These are phyloP conservation scores for Scytalidium lignicola DNA, from an alignment of 2,329 filamentous ascomycete species.

Conservation along the genomic window DNA sequence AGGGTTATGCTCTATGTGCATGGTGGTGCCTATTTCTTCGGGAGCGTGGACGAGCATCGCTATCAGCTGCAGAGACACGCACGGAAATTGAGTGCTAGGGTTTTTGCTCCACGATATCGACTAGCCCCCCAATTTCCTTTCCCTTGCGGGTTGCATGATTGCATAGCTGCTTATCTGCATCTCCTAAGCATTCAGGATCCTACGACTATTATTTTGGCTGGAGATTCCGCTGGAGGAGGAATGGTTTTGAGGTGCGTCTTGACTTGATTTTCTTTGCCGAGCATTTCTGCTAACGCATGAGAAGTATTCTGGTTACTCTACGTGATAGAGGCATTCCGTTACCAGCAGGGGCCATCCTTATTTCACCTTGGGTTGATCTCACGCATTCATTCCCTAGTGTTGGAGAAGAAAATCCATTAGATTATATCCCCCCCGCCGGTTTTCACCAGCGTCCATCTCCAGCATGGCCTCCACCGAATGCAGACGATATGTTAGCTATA, in stretches of 20 bases:
- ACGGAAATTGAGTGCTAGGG: constrained; percentile 82
- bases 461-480: constrained; percentile 89
- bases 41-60: constrained; percentile 92
- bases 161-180: constrained; percentile 80
- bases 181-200: constrained; percentile 73
- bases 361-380: constrained; percentile 94
- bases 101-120: constrained; percentile 82
- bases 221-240: constrained; percentile 89
- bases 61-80: constrained; percentile 97
- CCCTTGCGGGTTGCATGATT: constrained; percentile 87
- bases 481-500: constrained; percentile 59
- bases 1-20: constrained; percentile 92
- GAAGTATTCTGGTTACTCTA: constrained; percentile 65
- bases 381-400: constrained; percentile 94
- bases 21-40: constrained; percentile 93
- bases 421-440: constrained; percentile 84
- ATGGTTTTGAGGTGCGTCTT: constrained; percentile 63
- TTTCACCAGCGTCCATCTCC: constrained; percentile 87
- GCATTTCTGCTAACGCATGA: constrained; percentile 14
- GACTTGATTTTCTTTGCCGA: not conserved
- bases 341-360: constrained; percentile 82
- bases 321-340: constrained; percentile 79
- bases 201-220: constrained; percentile 77
- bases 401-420: constrained; percentile 63
- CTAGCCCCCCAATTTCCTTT: constrained; percentile 93